Base-by-base conservation (phyloP, 1,284 basidiomycete species). In the Grifola frondosa region DNA sequence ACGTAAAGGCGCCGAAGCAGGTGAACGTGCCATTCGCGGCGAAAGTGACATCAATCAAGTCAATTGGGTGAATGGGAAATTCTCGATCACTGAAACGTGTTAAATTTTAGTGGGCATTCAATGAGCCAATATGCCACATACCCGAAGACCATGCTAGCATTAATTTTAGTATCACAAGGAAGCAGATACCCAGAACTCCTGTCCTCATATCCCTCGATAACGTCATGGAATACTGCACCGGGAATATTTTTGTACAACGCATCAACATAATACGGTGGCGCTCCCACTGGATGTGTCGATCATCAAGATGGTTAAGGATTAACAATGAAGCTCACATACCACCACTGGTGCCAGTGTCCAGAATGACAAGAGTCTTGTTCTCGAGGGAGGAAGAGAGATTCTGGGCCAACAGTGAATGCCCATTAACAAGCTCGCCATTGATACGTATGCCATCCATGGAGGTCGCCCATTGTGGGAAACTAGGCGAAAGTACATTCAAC, bases 61-160 rank as follows among this genome's bases (percentile, higher is more conserved):
- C 51, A 5, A 50, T 32, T 5, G 51, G 51, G 21, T 50, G 34
- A 11, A 50, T 45, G 6, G 44, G 42, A 35, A 44, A 49, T 25
- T 44, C n/a, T 12, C 9, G 15, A 4, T 45, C 49, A 16, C 44
- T 53, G 30, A 5, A 22, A 24, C 8, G 16, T 9, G 16, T 13
- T 2, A 13, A 24, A 42, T 11, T 17, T 16, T 22, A 30, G 23
- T 21, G 23, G 4, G 22, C 19, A 28, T 11, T 9, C n/a, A 19
- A 6, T n/a, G 29, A 15, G 10, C 2, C 20, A 25, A 21, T 30
- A 15, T 5, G 28, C 13, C 13, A 26, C 48, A 9, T 31, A 52
- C 48, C 40, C 42, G 35, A 56, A 42, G 1, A 42, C 31, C 29
- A 44, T 41, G 23, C 28, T 52, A 13, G 54, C 28, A 31, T 53